Percentiles rank a stretch among this genome's conserved stretches.
Conservation (phyloP, 768 basidiomycete genomes). For the Pisolithus albus region DNA sequence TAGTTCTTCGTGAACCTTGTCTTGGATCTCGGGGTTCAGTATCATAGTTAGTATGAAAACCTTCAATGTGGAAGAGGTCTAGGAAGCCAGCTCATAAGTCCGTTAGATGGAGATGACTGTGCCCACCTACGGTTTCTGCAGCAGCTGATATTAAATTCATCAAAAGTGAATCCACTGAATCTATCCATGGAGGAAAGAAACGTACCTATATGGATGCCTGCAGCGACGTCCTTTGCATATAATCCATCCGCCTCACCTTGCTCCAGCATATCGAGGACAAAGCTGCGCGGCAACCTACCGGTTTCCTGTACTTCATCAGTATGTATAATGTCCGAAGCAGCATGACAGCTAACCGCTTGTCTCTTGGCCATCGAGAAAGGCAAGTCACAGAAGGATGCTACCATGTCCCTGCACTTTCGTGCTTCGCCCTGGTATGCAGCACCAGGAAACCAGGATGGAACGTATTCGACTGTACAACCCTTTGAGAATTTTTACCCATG, state of each 20-base stretch:
- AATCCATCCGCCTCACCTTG: no score
- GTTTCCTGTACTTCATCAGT: no score
- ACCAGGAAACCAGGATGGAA: slow-evolving; percentile 21
- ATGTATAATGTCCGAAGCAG: no score
- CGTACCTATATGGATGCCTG: no score
- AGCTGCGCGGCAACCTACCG: no score
- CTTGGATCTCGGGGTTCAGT: slow-evolving; percentile 20
- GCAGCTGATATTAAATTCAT: slow-evolving; percentile 18
- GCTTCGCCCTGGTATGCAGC: background rate
- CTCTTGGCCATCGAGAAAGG: slow-evolving; percentile 2
- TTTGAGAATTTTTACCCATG: background rate
- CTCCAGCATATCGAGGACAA: no score
- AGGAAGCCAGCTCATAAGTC: background rate
- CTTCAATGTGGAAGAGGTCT: slow-evolving; percentile 17
- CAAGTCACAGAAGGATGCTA: background rate
- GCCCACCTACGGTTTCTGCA: slow-evolving; percentile 19
- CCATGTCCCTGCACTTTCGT: background rate
- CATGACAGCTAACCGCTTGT: no score
- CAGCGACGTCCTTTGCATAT: no score
- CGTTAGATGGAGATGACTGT: background rate
- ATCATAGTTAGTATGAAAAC: slow-evolving; percentile 24
- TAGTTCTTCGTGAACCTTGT: slow-evolving; percentile 20
- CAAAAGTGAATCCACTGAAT: no score
- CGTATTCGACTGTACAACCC: slow-evolving; percentile 12
- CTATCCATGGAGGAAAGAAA: no score